A percentile compares a stretch with the other conserved stretches of the same genome.
Evolutionary conservation across 441 rosid genomes (phyloP).

Genomic region (Sinapis alba): DNA sequence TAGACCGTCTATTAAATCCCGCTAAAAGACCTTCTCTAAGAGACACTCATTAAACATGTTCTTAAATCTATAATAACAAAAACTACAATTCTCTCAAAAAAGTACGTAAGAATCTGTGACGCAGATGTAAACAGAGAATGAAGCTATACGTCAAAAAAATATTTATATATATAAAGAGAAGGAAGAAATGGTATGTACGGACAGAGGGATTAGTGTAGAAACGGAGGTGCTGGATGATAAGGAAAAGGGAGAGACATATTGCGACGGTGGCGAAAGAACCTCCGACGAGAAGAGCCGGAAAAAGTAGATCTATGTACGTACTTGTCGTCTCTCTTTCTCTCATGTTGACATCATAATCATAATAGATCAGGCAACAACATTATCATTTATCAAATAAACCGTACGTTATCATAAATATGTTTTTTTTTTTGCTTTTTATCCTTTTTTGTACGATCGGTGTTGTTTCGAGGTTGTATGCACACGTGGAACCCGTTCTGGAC

Average conservation of each 20-base stretch:
- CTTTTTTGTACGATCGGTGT: neutral
- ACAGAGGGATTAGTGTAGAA: slow-evolving; percentile 82
- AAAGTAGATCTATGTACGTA: slow-evolving; percentile 53
- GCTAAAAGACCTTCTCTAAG: too few species aligned
- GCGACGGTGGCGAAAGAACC: slow-evolving; percentile 73
- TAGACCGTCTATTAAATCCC: too few species aligned
- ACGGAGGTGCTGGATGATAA: slow-evolving; percentile 76
- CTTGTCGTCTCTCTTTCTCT: slow-evolving; percentile 29
- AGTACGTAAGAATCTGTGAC: neutral
- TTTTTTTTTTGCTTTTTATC: neutral
- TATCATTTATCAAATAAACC: neutral
- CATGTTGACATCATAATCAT: slow-evolving; percentile 4
- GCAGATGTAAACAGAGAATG: neutral
- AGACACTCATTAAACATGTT: too few species aligned
- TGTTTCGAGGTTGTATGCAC: neutral
- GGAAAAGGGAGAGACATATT: slow-evolving; percentile 53
- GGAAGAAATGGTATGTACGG: slow-evolving; percentile 17
- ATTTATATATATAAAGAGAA: neutral
- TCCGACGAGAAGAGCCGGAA: slow-evolving; percentile 59
- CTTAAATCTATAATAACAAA: slow-evolving; percentile 9
- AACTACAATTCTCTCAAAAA: neutral
- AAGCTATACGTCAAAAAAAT: neutral
- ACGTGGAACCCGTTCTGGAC: neutral
- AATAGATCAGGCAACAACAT: slow-evolving; percentile 13
- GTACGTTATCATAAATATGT: neutral